These are phyloP conservation scores for Colletotrichum plurivorum DNA, from an alignment of 2,329 filamentous ascomycete species.

Conservation along the genomic window DNA sequence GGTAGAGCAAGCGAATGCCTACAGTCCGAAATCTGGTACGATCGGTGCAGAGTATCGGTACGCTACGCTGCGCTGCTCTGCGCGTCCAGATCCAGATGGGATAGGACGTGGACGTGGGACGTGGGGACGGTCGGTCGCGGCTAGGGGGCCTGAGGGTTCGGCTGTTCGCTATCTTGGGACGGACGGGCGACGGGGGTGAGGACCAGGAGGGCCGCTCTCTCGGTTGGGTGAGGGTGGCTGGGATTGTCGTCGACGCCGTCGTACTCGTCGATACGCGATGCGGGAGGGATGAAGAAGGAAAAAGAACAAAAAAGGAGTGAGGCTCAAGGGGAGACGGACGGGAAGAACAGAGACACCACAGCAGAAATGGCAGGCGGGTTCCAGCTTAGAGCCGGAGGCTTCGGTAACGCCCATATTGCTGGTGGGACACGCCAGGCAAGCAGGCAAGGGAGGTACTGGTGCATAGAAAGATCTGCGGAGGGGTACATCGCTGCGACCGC, in stretches of 20 bases:
- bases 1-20: slow-evolving; percentile 39
- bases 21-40: slow-evolving; percentile 3
- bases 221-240: background rate
- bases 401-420: slow-evolving; percentile 35
- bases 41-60: background rate
- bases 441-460: background rate
- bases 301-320: slow-evolving; percentile 7
- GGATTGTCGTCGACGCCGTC: background rate
- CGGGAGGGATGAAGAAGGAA: background rate
- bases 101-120: slow-evolving; percentile 3
- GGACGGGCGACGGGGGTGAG: background rate
- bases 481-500: background rate
- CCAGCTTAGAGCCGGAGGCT: slow-evolving; percentile 27
- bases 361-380: slow-evolving; percentile 19
- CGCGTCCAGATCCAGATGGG: background rate
- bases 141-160: slow-evolving; percentile 24
- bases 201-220: background rate
- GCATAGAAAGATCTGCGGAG: background rate
- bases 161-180: slow-evolving; percentile 18
- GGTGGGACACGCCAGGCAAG: background rate
- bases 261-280: slow-evolving; percentile 1
- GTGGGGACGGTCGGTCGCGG: slow-evolving; percentile 26
- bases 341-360: slow-evolving; percentile 28
- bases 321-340: slow-evolving; percentile 12
- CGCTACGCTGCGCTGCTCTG: too few relatives aligned